Evolutionary conservation across 139 green algal species (phyloP).

Genomic region (Chlamydomonas eustigma): DNA sequence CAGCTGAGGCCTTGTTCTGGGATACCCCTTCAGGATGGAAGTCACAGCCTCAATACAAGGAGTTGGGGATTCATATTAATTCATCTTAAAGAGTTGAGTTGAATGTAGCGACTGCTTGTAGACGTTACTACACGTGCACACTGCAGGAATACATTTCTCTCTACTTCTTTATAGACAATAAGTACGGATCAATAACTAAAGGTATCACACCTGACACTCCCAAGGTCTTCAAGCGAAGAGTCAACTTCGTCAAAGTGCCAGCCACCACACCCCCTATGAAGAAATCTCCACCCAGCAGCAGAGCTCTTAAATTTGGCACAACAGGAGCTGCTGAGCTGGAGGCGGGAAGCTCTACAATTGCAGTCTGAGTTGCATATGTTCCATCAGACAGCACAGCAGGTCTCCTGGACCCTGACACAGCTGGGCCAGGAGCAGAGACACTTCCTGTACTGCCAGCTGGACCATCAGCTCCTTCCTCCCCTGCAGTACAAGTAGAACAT

Average conservation of each 20-base stretch:
- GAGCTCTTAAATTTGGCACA: constrained; percentile 52
- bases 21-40: not conserved
- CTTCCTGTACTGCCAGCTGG: not conserved
- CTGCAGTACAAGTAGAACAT: constrained; percentile 1
- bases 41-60: too few species aligned
- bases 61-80: too few species aligned
- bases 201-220: too few species aligned
- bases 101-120: too few species aligned
- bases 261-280: constrained; percentile 86
- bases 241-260: constrained; percentile 85
- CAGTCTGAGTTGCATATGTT: constrained; percentile 85
- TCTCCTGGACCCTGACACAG: constrained; percentile 41
- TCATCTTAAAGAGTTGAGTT: too few species aligned
- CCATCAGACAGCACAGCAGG: constrained; percentile 94
- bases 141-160: too few species aligned
- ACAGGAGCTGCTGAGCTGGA: not conserved
- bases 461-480: not conserved
- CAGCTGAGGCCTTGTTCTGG: constrained; percentile 51
- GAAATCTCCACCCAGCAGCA: constrained; percentile 80
- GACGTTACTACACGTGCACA: too few species aligned
- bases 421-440: not conserved
- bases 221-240: constrained; percentile 70
- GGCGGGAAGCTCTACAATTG: constrained; percentile 31
- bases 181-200: too few species aligned
- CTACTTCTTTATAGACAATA: too few species aligned